Base-by-base conservation (phyloP, 768 basidiomycete genomes). In the Termitomyces eurrhizus region DNA sequence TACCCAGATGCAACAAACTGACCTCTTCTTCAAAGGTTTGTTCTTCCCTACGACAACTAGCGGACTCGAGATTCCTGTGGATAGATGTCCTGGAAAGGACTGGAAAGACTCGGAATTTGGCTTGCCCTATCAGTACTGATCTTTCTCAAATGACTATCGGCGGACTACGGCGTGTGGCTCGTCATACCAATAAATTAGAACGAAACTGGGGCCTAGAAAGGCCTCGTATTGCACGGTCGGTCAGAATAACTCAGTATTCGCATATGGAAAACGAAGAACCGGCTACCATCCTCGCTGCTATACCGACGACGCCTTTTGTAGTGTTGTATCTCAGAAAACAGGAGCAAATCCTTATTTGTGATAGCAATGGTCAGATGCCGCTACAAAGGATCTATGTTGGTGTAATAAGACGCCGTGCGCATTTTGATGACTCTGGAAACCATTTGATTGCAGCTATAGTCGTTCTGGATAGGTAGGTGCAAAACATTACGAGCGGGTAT, bases 21-120 rank as follows among this genome's bases (percentile, higher is more conserved):
- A 54, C n/a, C 3, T 21, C 46, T 24, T 49, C 6, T 24, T 49
- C 6, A 48, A 68, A 68, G 65, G 55, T 58, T 8, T 66, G 63
- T 52, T 57, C 65, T 45, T 49, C 62, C 9, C 32, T 66, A 12
- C 46, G 55, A 32, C 61, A 58, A 36, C 58, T 65, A 26, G 39
- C 18, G 12, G 51, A 62, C 7, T 62, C 50, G 9, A 62, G 62
- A 32, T 55, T 41, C 32, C 7, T 55, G 18, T 55, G 54, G 54
- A 42, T 55, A n/a, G 8, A 55, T 21, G 41, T 55, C n/a, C 14
- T 55, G 54, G 41, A 55, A n/a, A 18, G 41, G 12, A 42, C 29
- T 12, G 29, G 41, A 13, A 55, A 13, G 29, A 55, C 7, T 33
- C 54, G 54, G 2, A 44, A 55, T n/a, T 13, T 55, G 41, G 54